Base-by-base conservation (phyloP, 2,329 filamentous ascomycete species). In the Tolypocladium capitatum region DNA sequence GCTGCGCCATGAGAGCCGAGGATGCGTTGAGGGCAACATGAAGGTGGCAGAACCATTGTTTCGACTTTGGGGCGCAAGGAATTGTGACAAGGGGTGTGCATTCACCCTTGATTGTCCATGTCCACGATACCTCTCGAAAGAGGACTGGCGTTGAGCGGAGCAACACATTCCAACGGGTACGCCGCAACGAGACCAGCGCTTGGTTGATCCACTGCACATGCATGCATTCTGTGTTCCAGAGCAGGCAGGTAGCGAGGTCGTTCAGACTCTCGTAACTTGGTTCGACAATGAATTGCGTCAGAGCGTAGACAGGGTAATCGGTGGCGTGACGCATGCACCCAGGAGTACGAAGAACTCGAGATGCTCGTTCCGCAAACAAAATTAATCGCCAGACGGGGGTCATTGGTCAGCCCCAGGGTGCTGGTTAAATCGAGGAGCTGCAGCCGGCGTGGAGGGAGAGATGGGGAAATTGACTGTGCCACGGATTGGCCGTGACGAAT, bases 91-190 rank as follows among this genome's bases (percentile, higher is more conserved):
- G 50, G 41, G 55, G 32, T 55, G 16, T 28, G 16, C 38, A 41
- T 16, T 18, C 16, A 18, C n/a, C 9, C 38, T 41, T 7, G 24
- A 30, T 30, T 42, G 38, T 30, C 38, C 7, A 18, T n/a, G 9
- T 18, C 14, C 16, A 10, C 6, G 38, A 55, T 60, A 48, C 48
- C 24, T 47, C 47, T 38, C 33, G 44, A 46, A 40, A 38, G 31
- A 27, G 38, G 16, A 20, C 42, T 13, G 32, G 28, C 36, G 61
- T 62, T 52, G 56, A 49, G 51, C 41, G 56, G 58, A 63, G 61
- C 58, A 60, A 62, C 58, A 50, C 62, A 63, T 65, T 63, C 62
- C 62, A 59, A 50, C 49, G 38, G 48, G 44, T 49, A 46, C 38
- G 51, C 31, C 30, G 45, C 45, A 46, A 48, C 47, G 32, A 36